These are phyloP conservation scores for Panicum virgatum DNA, from an alignment of 202 grass and related monocot species.

Conservation along the genomic window DNA sequence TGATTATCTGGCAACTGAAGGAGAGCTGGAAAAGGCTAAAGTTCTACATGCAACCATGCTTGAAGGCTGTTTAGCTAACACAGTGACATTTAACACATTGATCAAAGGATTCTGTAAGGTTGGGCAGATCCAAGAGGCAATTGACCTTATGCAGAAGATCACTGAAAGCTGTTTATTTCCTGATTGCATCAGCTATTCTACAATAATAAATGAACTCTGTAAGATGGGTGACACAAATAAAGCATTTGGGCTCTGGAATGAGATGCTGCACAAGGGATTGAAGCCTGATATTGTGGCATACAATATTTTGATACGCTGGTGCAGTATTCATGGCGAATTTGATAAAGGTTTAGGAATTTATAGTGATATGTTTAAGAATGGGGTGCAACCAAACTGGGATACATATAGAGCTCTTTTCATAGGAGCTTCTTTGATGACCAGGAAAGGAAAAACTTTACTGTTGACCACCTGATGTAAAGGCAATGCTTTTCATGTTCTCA, in stretches of 20 bases:
- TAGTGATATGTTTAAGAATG: constrained; percentile 59
- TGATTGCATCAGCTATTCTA: constrained; percentile 86
- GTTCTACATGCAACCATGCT: constrained; percentile 65
- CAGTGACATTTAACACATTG: constrained; percentile 73
- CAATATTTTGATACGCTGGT: constrained; percentile 78
- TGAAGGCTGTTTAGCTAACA: constrained; percentile 58
- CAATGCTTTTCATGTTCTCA: constrained; percentile 5
- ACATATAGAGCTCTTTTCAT: constrained; percentile 72
- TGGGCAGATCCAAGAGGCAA: constrained; percentile 68
- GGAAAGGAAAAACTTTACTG: constrained; percentile 38
- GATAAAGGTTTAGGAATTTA: constrained; percentile 61
- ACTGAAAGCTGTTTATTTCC: constrained; percentile 53
- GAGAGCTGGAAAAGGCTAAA: constrained; percentile 63
- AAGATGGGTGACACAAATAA: constrained; percentile 60
- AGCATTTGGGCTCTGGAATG: constrained; percentile 75
- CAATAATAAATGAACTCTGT: constrained; percentile 73
- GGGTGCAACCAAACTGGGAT: constrained; percentile 59
- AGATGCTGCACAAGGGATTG: constrained; percentile 70
- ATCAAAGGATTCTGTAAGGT: constrained; percentile 79
- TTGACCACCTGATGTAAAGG: constrained; percentile 50
- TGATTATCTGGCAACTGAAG: constrained; percentile 70
- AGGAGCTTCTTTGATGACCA: constrained; percentile 44
- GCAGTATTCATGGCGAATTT: constrained; percentile 53
- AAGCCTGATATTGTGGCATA: constrained; percentile 78
- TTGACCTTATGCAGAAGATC: constrained; percentile 52